phyloP scores from a whole-genome alignment of 768 basidiomycete species.

The Trametes gibbosa region DNA sequence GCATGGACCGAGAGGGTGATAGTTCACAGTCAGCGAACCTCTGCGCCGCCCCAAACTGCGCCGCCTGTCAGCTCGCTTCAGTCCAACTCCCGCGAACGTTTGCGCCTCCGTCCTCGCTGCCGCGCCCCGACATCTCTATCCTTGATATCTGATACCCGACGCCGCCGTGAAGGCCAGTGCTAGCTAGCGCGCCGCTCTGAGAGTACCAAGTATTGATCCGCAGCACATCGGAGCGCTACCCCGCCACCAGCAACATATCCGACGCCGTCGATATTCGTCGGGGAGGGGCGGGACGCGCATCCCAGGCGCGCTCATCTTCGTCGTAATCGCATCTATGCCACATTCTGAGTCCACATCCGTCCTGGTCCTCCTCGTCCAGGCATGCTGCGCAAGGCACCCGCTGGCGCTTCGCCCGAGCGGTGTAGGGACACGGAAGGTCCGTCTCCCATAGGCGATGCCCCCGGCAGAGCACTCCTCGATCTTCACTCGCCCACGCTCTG shows the following conservation, averaged over 20 bases:
- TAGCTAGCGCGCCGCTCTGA: neutral
- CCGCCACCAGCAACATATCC: neutral
- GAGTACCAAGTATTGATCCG: neutral
- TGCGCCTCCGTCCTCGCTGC: neutral
- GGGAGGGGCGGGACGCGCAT: neutral
- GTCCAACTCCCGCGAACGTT: conserved; percentile 11
- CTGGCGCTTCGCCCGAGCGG: neutral
- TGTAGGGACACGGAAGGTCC: neutral
- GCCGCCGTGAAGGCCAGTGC: conserved; percentile 2
- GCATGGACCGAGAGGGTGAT: conserved; percentile 8
- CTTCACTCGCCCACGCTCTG: neutral
- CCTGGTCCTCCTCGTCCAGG: neutral
- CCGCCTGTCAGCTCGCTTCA: conserved; percentile 7
- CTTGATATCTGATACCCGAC: conserved; percentile 3
- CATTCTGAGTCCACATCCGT: neutral
- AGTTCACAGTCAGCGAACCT: conserved; percentile 12
- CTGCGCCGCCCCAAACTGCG: conserved; percentile 9
- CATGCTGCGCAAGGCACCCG: neutral
- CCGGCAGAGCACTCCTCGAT: neutral
- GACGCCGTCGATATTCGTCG: neutral
- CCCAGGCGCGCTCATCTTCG: neutral
- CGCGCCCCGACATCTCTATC: neutral
- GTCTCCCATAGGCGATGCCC: neutral
- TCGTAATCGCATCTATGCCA: neutral
- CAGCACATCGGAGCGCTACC: neutral